Conservation (phyloP, 805 yeast species). For the Torulaspora gathmanii region DNA sequence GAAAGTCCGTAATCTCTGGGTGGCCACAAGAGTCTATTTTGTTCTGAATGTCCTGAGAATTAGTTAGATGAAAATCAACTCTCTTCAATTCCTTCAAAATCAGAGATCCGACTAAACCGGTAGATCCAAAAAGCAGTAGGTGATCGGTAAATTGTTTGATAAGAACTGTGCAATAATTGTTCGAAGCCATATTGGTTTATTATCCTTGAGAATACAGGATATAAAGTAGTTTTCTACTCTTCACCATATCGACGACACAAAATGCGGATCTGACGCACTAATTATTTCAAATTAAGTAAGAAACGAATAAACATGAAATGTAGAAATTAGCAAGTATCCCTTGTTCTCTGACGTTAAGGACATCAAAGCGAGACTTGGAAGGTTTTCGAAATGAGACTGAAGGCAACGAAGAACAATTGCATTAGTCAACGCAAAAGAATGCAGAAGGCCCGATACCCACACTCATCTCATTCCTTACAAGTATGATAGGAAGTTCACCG, state of each 20-base stretch:
- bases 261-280: background rate
- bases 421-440: too few species aligned
- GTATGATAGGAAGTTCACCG: too few species aligned
- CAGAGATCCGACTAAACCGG: conserved; percentile 23
- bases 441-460: too few species aligned
- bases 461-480: too few species aligned
- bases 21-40: conserved; percentile 1
- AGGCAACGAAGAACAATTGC: too few species aligned
- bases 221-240: too few species aligned
- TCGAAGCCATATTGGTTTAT: background rate
- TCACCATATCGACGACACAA: conserved; percentile 1
- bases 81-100: conserved; percentile 15
- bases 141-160: conserved; percentile 10
- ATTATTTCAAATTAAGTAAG: background rate
- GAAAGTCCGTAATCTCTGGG: conserved; percentile 3
- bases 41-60: conserved; percentile 5
- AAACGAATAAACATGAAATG: background rate
- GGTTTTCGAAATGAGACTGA: too few species aligned
- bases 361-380: too few species aligned
- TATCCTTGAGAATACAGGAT: too few species aligned
- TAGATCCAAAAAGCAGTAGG: conserved; percentile 22
- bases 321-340: too few species aligned
- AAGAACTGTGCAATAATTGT: background rate
- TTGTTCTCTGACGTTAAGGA: too few species aligned
- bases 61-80: conserved; percentile 12